Conservation (phyloP, 306 rosid genomes). For the Benincasa hispida region DNA sequence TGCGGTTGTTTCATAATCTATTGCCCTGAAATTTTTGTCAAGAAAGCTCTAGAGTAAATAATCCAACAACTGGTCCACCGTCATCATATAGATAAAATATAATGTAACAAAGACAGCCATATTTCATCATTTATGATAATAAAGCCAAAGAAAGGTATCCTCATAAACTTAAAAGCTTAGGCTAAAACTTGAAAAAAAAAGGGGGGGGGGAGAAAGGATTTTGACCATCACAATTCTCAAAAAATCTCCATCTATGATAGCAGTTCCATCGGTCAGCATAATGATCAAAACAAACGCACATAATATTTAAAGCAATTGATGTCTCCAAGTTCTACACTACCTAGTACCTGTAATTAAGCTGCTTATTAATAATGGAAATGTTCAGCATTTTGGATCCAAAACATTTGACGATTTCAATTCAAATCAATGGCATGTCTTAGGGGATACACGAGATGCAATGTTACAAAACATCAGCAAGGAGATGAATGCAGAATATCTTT, state of each 20-base stretch:
- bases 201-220: background rate
- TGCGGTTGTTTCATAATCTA: background rate
- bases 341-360: background rate
- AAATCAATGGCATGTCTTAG: background rate
- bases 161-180: background rate
- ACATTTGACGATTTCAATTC: background rate
- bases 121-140: background rate
- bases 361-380: background rate
- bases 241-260: background rate
- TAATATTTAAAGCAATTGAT: background rate
- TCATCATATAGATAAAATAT: background rate
- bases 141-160: background rate
- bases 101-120: background rate
- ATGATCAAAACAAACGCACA: conserved; percentile 3
- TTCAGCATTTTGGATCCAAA: background rate
- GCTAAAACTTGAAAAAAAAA: background rate
- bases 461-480: background rate
- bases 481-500: background rate
- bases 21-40: conserved; percentile 1
- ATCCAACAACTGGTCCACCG: background rate
- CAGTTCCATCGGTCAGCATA: background rate
- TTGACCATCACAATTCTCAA: background rate
- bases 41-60: background rate
- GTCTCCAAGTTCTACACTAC: background rate
- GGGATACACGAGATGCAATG: background rate